Conservation (phyloP, 2,329 filamentous ascomycete species). For the Xylaria sp. region DNA sequence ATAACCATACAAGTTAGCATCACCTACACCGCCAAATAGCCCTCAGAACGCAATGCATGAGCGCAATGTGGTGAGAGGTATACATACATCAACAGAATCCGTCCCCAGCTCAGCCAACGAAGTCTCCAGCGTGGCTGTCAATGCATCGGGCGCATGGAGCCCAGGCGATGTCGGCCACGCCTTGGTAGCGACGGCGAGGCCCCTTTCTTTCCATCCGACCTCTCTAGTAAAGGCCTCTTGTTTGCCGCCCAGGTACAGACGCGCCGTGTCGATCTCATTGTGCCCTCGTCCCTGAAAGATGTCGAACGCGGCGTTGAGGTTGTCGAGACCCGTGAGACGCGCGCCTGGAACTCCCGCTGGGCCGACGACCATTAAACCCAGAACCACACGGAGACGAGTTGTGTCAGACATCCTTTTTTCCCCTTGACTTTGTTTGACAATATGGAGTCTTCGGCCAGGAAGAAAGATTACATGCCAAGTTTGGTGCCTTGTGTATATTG, state of each 20-base stretch:
- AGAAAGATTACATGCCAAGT: not conserved
- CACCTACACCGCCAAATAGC: too few relatives aligned
- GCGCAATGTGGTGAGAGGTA: too few relatives aligned
- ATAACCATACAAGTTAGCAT: not conserved
- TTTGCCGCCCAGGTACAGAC: constrained; percentile 76
- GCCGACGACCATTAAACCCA: constrained; percentile 86
- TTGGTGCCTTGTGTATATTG: not conserved
- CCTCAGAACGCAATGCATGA: not conserved
- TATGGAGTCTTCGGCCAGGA: not conserved
- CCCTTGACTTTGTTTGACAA: not conserved
- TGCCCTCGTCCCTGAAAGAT: constrained; percentile 80
- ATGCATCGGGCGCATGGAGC: constrained; percentile 70
- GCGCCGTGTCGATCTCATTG: constrained; percentile 84
- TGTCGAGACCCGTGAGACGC: constrained; percentile 73
- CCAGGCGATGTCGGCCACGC: constrained; percentile 71
- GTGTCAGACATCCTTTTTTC: constrained; percentile 31
- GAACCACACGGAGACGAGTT: constrained; percentile 74
- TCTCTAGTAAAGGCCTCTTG: constrained; percentile 84
- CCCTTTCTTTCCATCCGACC: constrained; percentile 80
- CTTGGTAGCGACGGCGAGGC: constrained; percentile 81
- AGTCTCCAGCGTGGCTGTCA: constrained; percentile 71
- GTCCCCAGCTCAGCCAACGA: constrained; percentile 77
- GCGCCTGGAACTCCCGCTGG: constrained; percentile 73
- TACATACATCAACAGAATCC: constrained; percentile 72
- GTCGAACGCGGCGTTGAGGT: constrained; percentile 77